Evolutionary conservation across 2,329 filamentous ascomycete species (phyloP).

Genomic region (Calonectria pteridis): DNA sequence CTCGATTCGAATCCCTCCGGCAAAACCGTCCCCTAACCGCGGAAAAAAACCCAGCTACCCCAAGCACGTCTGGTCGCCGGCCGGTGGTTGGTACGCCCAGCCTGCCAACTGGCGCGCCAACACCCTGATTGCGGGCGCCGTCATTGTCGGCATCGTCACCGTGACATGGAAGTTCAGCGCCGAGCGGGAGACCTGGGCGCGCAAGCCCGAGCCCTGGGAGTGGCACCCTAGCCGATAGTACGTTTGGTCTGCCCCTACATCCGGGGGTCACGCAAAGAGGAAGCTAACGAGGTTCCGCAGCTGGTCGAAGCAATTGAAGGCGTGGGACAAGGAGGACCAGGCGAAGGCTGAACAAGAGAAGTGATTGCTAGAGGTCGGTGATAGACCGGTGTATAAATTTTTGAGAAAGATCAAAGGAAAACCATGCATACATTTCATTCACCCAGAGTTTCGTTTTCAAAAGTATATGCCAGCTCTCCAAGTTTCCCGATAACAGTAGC

Average conservation of each 20-base stretch:
- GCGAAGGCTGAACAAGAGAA: slow-evolving; percentile 49
- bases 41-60: slow-evolving; percentile 75
- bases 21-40: slow-evolving; percentile 15
- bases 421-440: background rate
- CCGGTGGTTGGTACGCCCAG: slow-evolving; percentile 97
- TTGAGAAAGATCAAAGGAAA: slow-evolving; percentile 32
- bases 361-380: slow-evolving; percentile 36
- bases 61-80: slow-evolving; percentile 99
- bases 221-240: slow-evolving; percentile 91
- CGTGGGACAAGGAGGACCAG: slow-evolving; percentile 59
- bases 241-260: slow-evolving; percentile 49
- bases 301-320: slow-evolving; percentile 60
- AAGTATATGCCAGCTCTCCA: background rate
- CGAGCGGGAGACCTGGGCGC: slow-evolving; percentile 77
- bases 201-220: slow-evolving; percentile 80
- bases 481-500: no score
- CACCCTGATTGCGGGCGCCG: slow-evolving; percentile 80
- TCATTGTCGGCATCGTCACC: slow-evolving; percentile 76
- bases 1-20: slow-evolving; percentile 15
- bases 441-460: background rate
- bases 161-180: slow-evolving; percentile 80
- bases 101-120: slow-evolving; percentile 96
- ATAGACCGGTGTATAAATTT: slow-evolving; percentile 44
- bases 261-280: background rate
- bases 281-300: slow-evolving; percentile 47